phyloP scores from a whole-genome alignment of 306 rosid species.

The Cicer bijugum region DNA sequence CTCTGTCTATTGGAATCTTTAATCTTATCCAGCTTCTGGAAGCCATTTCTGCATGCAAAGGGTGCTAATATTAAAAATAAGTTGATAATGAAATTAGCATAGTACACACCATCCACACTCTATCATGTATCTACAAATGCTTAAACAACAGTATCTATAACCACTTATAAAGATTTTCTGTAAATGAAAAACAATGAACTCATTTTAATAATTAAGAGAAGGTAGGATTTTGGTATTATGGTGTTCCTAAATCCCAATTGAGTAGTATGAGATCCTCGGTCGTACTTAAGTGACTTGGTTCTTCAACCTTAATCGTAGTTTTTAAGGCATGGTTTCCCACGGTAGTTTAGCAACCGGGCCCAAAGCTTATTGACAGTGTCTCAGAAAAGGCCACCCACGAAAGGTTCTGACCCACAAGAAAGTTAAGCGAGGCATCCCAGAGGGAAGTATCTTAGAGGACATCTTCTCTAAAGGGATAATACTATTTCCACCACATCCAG shows the following conservation, averaged over 20 bases:
- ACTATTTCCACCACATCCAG: constrained; percentile 34
- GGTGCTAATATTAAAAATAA: constrained; percentile 26
- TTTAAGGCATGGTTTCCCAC: neutral
- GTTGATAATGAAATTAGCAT: constrained; percentile 1
- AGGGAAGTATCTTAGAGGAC: neutral
- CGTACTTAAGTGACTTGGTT: neutral
- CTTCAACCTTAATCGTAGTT: neutral
- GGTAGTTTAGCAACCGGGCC: neutral
- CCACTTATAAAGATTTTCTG: neutral
- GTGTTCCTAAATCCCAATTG: neutral
- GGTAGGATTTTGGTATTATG: neutral
- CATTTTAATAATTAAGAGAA: neutral
- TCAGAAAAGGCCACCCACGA: neutral
- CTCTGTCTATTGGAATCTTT: constrained; percentile 92
- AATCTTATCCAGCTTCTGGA: constrained; percentile 94
- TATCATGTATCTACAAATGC: constrained; percentile 29
- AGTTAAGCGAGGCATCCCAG: too few species aligned
- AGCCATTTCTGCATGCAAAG: constrained; percentile 80
- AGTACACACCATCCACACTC: constrained; percentile 32
- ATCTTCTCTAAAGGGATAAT: too few species aligned
- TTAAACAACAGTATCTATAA: constrained; percentile 9
- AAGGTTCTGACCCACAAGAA: neutral
- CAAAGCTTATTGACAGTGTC: neutral
- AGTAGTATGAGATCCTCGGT: neutral
- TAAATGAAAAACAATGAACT: neutral